These are phyloP conservation scores for Heliosperma pusillum DNA, from an alignment of 148 eudicot species.

Conservation along the genomic window DNA sequence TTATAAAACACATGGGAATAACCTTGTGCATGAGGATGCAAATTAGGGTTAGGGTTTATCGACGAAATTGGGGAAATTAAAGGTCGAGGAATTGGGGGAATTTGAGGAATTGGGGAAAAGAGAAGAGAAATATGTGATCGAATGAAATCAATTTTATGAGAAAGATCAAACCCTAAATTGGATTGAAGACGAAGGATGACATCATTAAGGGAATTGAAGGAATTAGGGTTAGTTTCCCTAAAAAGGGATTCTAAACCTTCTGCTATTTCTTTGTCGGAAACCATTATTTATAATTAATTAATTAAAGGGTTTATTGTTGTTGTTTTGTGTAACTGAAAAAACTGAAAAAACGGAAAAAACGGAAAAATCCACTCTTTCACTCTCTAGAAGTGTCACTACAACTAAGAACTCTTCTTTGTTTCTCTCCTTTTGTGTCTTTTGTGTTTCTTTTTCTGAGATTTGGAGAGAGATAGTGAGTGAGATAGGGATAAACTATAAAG, in stretches of 20 bases:
- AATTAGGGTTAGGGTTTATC: background rate
- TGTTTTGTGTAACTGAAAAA: no score
- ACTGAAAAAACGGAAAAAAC: no score
- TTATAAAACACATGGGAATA: conserved; percentile 18
- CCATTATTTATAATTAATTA: conserved; percentile 21
- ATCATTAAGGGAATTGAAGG: conserved; percentile 42
- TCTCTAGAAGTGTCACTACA: no score
- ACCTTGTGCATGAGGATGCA: no score
- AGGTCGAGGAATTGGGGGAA: conserved; percentile 17
- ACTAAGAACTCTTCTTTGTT: no score
- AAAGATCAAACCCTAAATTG: conserved; percentile 52
- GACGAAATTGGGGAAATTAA: background rate
- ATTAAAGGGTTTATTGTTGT: no score
- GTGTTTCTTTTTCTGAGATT: no score
- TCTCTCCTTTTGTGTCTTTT: no score
- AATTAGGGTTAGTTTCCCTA: conserved; percentile 45
- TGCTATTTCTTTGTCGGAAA: conserved; percentile 62
- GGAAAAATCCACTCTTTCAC: no score
- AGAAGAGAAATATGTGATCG: conserved; percentile 44
- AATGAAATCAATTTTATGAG: conserved; percentile 64
- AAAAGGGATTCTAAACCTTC: conserved; percentile 47
- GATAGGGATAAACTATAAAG: no score
- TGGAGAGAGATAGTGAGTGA: no score
- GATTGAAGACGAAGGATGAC: conserved; percentile 60
- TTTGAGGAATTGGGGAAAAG: conserved; percentile 24